Evolutionary conservation across 2,329 filamentous ascomycete species (phyloP), one percentile per base, ranked within the genome.

Genomic region (Emericellopsis cladophorae): DNA sequence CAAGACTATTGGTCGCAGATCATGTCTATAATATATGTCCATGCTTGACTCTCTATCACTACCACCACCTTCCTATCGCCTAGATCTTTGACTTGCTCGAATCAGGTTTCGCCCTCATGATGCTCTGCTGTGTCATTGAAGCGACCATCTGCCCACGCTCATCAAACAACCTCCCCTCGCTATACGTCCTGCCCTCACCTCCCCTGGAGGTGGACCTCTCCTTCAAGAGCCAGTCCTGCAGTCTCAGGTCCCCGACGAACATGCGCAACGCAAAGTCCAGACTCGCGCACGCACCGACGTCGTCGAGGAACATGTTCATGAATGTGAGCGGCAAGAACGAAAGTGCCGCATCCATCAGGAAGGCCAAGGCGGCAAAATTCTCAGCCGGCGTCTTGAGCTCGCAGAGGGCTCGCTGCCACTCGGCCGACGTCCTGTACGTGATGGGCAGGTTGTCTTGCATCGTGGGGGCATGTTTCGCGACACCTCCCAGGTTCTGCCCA

Each of bases 231-330:
- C 68, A 74, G 18, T 56, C 38, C 7, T 49, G 46, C 34, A 70
- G 8, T 40, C 68, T 55, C 1, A 67, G 42, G 0, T 59, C 55
- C 0, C 54, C 58, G 1, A 50, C 51, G 44, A 68, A 65, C 7
- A 68, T 46, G 1, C 69, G 54, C 42, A 74, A 42, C 4, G 70
- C 61, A 49, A 73, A 73, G 46, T 74, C 69, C n/a, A 73, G 48
- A 9, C 59, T 65, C 2, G 62, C 64, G 40, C 62, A 68, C 2
- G 67, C 65, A 7, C 47, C 58, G 0, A 56, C 56, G 31, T 72
- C 66, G 2, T 65, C 59, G 31, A 71, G 55, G 47, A 58, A 66
- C 53, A 59, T 48, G 9, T 65, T 56, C 39, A 52, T 58, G 40
- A 68, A 66, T 1, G 52, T 54, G 39, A 73, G 45, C 0, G 68